These are phyloP conservation scores for Saturnispora quitensis DNA, from an alignment of 805 yeast species.

Conservation along the genomic window DNA sequence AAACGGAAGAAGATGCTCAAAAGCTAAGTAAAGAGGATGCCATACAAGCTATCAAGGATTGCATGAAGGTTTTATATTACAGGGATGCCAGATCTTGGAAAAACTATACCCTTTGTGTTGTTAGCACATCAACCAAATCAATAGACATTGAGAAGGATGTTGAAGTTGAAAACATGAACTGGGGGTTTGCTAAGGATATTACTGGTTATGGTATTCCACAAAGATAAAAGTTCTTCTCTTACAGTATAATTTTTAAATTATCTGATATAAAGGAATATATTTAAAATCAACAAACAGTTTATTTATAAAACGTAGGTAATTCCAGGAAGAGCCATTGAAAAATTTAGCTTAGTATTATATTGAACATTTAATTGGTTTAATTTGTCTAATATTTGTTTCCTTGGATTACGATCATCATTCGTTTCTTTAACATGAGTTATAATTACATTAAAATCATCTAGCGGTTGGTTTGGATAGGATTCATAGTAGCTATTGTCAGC, in stretches of 20 bases:
- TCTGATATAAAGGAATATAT: not conserved
- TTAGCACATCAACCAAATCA: conserved; percentile 52
- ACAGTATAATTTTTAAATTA: not conserved
- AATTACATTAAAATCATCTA: conserved; percentile 37
- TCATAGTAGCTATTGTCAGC: conserved; percentile 11
- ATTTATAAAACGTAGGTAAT: conserved; percentile 25
- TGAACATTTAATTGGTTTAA: conserved; percentile 32
- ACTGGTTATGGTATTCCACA: conserved; percentile 69
- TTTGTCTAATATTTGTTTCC: conserved; percentile 42
- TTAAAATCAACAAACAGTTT: not conserved
- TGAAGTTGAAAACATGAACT: conserved; percentile 65
- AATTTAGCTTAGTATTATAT: conserved; percentile 34
- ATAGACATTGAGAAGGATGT: conserved; percentile 49
- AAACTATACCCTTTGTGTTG: conserved; percentile 70
- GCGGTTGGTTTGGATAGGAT: conserved; percentile 23
- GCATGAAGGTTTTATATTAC: conserved; percentile 91
- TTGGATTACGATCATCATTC: conserved; percentile 40
- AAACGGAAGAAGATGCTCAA: conserved; percentile 64
- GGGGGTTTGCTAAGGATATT: conserved; percentile 86
- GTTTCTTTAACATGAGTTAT: conserved; percentile 47
- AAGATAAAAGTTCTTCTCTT: conserved; percentile 11
- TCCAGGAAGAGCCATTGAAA: conserved; percentile 51
- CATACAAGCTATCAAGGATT: conserved; percentile 61
- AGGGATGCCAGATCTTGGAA: conserved; percentile 94
- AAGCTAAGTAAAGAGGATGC: conserved; percentile 70